phyloP scores from a whole-genome alignment of 148 eudicot genomes.

The Rhododendron simsii region DNA sequence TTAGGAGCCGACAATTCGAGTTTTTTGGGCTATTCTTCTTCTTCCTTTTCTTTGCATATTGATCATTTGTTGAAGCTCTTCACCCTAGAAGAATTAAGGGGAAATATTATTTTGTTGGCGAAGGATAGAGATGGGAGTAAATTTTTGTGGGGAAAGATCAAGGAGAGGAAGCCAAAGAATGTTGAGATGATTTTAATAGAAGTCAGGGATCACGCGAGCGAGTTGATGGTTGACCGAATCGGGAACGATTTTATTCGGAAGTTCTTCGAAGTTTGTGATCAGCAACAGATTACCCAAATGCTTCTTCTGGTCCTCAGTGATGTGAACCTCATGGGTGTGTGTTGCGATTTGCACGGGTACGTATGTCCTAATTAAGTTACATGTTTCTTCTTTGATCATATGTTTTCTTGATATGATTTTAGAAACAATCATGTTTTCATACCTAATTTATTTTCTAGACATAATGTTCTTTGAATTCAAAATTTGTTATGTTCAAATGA shows the following conservation, averaged over 20 bases:
- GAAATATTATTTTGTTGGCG: constrained; percentile 7
- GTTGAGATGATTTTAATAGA: constrained; percentile 31
- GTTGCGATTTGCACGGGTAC: constrained; percentile 36
- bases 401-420: too few relatives aligned
- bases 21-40: not conserved
- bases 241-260: constrained; percentile 34
- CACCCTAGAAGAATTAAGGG: constrained; percentile 14
- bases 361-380: not conserved
- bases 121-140: constrained; percentile 20
- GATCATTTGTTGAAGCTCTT: not conserved
- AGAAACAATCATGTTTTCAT: too few relatives aligned
- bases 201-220: constrained; percentile 19
- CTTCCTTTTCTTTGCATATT: not conserved
- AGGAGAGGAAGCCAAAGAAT: constrained; percentile 11
- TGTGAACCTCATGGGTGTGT: constrained; percentile 19
- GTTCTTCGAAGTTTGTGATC: constrained; percentile 23
- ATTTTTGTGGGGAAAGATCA: constrained; percentile 23
- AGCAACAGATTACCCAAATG: constrained; percentile 23
- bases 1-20: not conserved
- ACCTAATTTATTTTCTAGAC: too few relatives aligned
- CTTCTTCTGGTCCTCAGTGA: constrained; percentile 15
- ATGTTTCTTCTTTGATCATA: not conserved
- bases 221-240: constrained; percentile 22
- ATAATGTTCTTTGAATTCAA: not conserved
- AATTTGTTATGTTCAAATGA: too few relatives aligned